Evolutionary conservation across 257 asterid genomes (phyloP).

Genomic region (Nicotiana obtusifolia): DNA sequence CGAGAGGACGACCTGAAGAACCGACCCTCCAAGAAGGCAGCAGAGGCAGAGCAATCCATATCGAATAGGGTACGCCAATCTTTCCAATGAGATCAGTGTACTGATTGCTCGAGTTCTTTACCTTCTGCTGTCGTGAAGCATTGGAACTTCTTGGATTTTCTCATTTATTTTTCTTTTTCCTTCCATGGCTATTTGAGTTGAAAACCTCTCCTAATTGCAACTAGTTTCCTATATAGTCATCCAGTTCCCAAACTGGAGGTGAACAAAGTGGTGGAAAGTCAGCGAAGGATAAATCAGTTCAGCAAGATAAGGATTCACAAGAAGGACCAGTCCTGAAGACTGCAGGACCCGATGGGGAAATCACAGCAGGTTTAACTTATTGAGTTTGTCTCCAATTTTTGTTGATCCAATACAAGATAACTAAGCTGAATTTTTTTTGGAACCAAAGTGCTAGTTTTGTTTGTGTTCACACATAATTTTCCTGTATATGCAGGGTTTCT

Average conservation of each 20-base stretch:
- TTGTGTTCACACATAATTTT: background rate
- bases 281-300: slow-evolving; percentile 69
- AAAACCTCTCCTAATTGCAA: background rate
- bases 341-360: slow-evolving; percentile 96
- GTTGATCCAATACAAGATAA: background rate
- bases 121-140: slow-evolving; percentile 6
- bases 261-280: slow-evolving; percentile 77
- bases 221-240: slow-evolving; percentile 42
- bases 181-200: background rate
- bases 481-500: slow-evolving; percentile 53
- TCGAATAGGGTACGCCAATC: slow-evolving; percentile 52
- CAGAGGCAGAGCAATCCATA: slow-evolving; percentile 75
- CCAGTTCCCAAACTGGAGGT: slow-evolving; percentile 80
- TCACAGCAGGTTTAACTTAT: slow-evolving; percentile 69
- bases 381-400: background rate
- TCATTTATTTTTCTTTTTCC: background rate
- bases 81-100: background rate
- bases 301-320: slow-evolving; percentile 72
- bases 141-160: background rate
- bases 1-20: slow-evolving; percentile 88
- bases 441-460: background rate
- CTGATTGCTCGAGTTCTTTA: slow-evolving; percentile 4
- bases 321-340: slow-evolving; percentile 73
- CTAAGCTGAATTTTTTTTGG: background rate
- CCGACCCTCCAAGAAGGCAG: slow-evolving; percentile 74